Evolutionary conservation across 257 asterid species (phyloP), one percentile per base, ranked within the genome.

Genomic region (Hygrophila difformis): DNA sequence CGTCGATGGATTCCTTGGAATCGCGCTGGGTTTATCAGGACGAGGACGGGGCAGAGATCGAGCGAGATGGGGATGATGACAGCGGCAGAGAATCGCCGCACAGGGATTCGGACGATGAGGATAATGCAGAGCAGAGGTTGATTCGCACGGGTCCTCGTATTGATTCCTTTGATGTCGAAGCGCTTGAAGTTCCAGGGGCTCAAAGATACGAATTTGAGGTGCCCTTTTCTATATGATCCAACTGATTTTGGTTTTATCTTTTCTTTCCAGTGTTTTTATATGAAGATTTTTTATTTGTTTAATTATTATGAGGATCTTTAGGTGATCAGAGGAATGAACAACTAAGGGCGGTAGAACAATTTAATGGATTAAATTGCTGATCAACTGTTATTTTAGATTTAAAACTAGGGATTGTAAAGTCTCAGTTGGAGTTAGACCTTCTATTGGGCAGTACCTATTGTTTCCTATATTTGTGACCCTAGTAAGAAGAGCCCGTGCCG

Each of bases 11-110:
- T 53, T 91, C 99, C 61, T 49, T 64, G 57, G 99, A 91, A 65
- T 87, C 93, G 54, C 83, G 99, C 8, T 92, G 99, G 99, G 99
- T 92, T 49, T 92, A 72, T 53, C 97, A 86, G 64, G 91, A 71
- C 46, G 85, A 72, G 63, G 79, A 78, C 12, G 70, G 62, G 1
- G 77, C 87, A 0, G 87, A 70, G 52, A 64, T 69, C 62, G 87
- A 68, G 21, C 59, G 49, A 51, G 75, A 65, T 18, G 82, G 65
- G 15, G 76, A 53, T 24, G 73, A 53, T 17, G 73, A 42, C 51
- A 65, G 38, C 34, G 83, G 73, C 10, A 61, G 51, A 33, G 72
- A 69, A 40, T 67, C 74, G 55, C 71, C 81, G 29, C 71, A 33
- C 57, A 56, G 70, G 18, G 84, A 79, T 40, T 86, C 93, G 18